Conservation (phyloP, 805 yeast genomes). For the Metschnikowia matae region DNA sequence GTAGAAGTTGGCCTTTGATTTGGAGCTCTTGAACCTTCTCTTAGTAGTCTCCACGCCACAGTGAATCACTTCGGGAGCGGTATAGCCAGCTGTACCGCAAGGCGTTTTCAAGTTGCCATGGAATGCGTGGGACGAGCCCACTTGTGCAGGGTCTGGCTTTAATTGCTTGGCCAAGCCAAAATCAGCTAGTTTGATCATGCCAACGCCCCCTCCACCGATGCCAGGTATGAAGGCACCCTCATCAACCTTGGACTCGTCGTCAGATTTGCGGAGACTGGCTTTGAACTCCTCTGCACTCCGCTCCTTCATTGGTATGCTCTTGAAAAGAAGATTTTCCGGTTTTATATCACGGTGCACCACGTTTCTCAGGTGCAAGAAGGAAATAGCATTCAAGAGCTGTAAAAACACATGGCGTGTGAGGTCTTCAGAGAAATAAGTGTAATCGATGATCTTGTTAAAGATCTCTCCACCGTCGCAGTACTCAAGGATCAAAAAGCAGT, state of each 20-base stretch:
- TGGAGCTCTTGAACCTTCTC: constrained; percentile 13
- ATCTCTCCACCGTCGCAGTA: constrained; percentile 75
- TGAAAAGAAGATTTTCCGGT: constrained; percentile 71
- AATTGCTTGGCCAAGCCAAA: constrained; percentile 92
- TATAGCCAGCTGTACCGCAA: constrained; percentile 97
- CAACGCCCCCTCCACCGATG: constrained; percentile 91
- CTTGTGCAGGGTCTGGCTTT: constrained; percentile 50
- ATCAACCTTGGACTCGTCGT: constrained; percentile 69
- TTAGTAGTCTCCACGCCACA: constrained; percentile 56
- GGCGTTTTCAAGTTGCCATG: constrained; percentile 81
- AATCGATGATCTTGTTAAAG: constrained; percentile 62
- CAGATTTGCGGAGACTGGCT: constrained; percentile 51
- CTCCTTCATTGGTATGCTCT: constrained; percentile 47
- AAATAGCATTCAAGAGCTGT: constrained; percentile 61
- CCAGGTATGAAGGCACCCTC: constrained; percentile 83
- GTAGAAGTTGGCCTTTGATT: constrained; percentile 36
- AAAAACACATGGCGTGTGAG: constrained; percentile 57
- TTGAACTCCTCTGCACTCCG: constrained; percentile 39
- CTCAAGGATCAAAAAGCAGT: constrained; percentile 70
- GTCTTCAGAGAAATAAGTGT: constrained; percentile 63
- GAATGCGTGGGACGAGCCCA: constrained; percentile 4
- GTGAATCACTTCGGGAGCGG: constrained; percentile 96
- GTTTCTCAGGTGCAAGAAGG: constrained; percentile 70
- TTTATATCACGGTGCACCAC: constrained; percentile 81
- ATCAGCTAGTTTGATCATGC: constrained; percentile 86